Evolutionary conservation across 2,329 filamentous ascomycete genomes (phyloP).

Genomic region (Pestalotiopsis sp.): DNA sequence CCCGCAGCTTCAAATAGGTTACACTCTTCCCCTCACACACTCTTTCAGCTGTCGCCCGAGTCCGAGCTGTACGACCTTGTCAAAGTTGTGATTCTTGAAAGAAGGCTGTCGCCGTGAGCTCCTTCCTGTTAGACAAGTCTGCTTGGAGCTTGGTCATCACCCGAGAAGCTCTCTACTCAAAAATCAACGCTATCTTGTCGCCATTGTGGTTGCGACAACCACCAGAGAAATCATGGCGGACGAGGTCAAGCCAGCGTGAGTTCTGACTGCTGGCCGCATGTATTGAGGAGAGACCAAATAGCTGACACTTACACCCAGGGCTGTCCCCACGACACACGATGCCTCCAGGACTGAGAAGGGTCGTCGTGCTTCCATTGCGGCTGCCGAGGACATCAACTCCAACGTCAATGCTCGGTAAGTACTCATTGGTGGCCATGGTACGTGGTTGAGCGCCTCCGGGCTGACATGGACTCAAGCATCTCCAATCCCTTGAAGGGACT

Average conservation of each 20-base stretch:
- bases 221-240: not conserved
- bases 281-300: not conserved
- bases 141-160: not conserved
- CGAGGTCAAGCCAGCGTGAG: slow-evolving; percentile 11
- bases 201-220: not conserved
- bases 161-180: not conserved
- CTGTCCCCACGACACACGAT: slow-evolving; percentile 20
- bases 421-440: not conserved
- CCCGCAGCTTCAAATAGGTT: not conserved
- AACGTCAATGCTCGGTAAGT: slow-evolving; percentile 51
- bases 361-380: slow-evolving; percentile 31
- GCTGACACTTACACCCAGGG: slow-evolving; percentile 5
- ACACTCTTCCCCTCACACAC: not conserved
- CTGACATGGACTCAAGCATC: slow-evolving; percentile 41
- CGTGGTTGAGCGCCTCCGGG: slow-evolving; percentile 16
- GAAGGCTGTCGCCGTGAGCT: not conserved
- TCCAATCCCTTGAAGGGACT: slow-evolving; percentile 61
- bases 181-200: not conserved
- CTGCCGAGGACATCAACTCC: slow-evolving; percentile 44
- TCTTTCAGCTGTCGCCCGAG: not conserved
- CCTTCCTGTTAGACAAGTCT: not conserved
- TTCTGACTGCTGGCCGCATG: not conserved
- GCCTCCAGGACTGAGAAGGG: slow-evolving; percentile 40
- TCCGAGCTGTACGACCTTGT: not conserved
- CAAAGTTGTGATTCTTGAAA: not conserved